A percentile compares a stretch with the other conserved stretches of the same genome.
Conservation (phyloP, 768 basidiomycete genomes). For the Cubamyces sp. region DNA sequence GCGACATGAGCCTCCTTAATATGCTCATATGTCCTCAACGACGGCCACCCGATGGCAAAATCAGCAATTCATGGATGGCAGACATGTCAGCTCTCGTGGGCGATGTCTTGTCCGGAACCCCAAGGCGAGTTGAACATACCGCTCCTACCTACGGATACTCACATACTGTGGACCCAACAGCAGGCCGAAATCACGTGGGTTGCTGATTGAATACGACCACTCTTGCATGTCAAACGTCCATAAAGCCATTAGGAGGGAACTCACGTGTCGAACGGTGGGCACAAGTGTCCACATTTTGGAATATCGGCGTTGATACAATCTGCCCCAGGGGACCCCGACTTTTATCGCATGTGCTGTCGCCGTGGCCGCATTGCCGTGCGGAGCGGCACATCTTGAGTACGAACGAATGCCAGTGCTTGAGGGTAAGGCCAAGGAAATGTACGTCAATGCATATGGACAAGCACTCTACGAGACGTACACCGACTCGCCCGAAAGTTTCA, state of each 20-base stretch:
- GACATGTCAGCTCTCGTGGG: slow-evolving; percentile 6
- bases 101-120: not conserved
- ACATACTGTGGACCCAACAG: not conserved
- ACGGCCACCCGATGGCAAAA: not conserved
- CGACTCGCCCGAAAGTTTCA: not conserved
- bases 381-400: not conserved
- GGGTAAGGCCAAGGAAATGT: not conserved
- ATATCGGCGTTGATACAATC: no score
- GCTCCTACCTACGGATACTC: not conserved
- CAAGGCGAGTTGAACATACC: not conserved
- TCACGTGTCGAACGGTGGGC: not conserved
- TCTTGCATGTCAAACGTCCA: no score
- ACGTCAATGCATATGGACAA: slow-evolving; percentile 13
- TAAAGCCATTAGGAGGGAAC: not conserved
- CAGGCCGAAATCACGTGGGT: no score
- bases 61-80: not conserved
- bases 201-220: no score
- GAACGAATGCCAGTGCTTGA: slow-evolving; percentile 10
- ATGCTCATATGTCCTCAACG: slow-evolving; percentile 20
- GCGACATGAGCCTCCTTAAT: slow-evolving; percentile 19
- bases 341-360: slow-evolving; percentile 9
- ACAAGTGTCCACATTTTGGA: no score
- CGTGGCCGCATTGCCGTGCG: not conserved
- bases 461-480: slow-evolving; percentile 10
- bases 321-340: not conserved